Base-by-base conservation (phyloP, 2,329 filamentous ascomycete species). In the Microcera coccophila region DNA sequence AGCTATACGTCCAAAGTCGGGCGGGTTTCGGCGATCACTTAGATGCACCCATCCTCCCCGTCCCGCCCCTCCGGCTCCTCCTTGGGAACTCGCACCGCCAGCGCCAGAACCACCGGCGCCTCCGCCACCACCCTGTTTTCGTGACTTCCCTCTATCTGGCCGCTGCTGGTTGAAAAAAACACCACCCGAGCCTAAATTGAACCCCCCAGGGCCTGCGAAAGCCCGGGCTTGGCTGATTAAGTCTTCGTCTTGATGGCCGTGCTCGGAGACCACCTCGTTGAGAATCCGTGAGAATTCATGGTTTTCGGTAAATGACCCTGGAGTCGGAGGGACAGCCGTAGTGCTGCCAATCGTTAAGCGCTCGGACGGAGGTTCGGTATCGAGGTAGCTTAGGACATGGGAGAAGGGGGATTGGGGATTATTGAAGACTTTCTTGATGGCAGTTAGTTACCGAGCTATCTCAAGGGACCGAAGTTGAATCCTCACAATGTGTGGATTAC, bases 1-100 rank as follows among this genome's bases (percentile, higher is more conserved):
- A 2, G 82, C 80, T 58, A 85, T 85, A 39, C 82, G 66, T 14
- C 82, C 82, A 69, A 74, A 85, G 54, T 84, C 81, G 1, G 80
- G 81, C 2, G 81, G 79, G 39, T 82, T 83, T 40, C 82, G 68
- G 40, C 68, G 56, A 58, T 86, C 82, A 42, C 79, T 82, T 4
- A 86, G 68, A 62, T 86, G 82, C 15, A 85, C 72, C 65, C 78
- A 78, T 2, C 82, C 81, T 17, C 81, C 79, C 17, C 74, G 66
- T 2, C 79, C 79, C 2, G 66, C 78, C 9, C 79, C 78, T 1
- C 79, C 79, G 1, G 76, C 74, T 16, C 78, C 79, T n/a, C 79
- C 79, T 57, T 82, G 78, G n/a, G 66, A 70, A 53, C 75, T 79
- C 34, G 77, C 76, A 24, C 77, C 77, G 14, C 76, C 75, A 2